Evolutionary conservation across 1,284 basidiomycete species (phyloP).

Genomic region (Porodaedalea pini): DNA sequence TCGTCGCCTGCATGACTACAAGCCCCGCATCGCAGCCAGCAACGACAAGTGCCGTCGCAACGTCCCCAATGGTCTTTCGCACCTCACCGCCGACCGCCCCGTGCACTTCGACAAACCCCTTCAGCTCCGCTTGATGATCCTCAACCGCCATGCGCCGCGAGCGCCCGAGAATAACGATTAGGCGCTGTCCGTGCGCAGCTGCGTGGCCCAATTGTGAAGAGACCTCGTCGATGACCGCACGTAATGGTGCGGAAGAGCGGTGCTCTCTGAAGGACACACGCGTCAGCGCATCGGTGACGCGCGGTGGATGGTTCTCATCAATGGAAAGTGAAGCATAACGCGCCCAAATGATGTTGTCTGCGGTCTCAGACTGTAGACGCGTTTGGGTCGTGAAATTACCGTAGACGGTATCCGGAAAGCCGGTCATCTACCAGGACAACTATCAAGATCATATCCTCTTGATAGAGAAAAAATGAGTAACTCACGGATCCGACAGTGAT

Average conservation of each 20-base stretch:
- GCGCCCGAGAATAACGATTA: constrained; percentile 67
- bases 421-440: constrained; percentile 27
- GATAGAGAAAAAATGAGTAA: constrained; percentile 1
- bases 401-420: constrained; percentile 46
- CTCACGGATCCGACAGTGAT: constrained; percentile 46
- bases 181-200: constrained; percentile 32
- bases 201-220: constrained; percentile 24
- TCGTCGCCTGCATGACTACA: constrained; percentile 67
- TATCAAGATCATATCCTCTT: constrained; percentile 19
- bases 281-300: constrained; percentile 37
- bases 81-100: constrained; percentile 52
- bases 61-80: constrained; percentile 78
- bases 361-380: constrained; percentile 38
- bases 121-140: constrained; percentile 61
- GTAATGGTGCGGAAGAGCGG: constrained; percentile 51
- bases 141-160: constrained; percentile 66
- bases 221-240: constrained; percentile 40
- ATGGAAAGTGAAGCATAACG: constrained; percentile 17
- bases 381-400: constrained; percentile 39
- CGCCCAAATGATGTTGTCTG: constrained; percentile 25
- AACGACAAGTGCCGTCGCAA: constrained; percentile 70
- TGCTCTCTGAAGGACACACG: constrained; percentile 57
- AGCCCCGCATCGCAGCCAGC: constrained; percentile 57
- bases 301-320: constrained; percentile 28
- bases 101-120: constrained; percentile 56